phyloP scores from a whole-genome alignment of 805 yeast genomes.

The Wickerhamiella qilinensis region DNA sequence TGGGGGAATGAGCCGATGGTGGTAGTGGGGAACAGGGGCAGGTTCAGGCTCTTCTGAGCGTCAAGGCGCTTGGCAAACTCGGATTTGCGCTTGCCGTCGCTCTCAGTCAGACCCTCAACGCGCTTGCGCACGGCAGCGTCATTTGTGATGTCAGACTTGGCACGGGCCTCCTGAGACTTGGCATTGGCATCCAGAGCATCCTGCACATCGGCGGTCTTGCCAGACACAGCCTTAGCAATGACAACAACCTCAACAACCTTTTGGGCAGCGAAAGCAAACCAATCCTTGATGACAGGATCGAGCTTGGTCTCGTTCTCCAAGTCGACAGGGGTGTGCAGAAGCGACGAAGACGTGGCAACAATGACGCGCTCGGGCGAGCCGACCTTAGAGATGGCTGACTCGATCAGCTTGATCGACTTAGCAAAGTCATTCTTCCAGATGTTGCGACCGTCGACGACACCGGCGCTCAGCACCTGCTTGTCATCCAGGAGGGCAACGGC shows the following conservation, averaged over 20 bases:
- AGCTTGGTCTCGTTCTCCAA: conserved; percentile 82
- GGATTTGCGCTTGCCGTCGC: conserved; percentile 63
- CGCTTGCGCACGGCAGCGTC: conserved; percentile 81
- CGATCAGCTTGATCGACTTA: conserved; percentile 67
- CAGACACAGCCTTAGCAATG: conserved; percentile 75
- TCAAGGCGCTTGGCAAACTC: conserved; percentile 77
- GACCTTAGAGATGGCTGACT: conserved; percentile 67
- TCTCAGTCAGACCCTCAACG: conserved; percentile 51
- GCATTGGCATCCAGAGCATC: conserved; percentile 74
- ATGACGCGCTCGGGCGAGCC: conserved; percentile 60
- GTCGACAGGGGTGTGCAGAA: conserved; percentile 97
- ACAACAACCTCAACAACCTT: conserved; percentile 82
- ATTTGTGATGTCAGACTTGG: conserved; percentile 76
- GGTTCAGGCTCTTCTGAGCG: conserved; percentile 78
- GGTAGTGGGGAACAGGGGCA: conserved; percentile 99
- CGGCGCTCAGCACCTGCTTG: conserved; percentile 77
- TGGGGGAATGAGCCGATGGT: conserved; percentile 99
- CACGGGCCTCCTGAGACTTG: conserved; percentile 69
- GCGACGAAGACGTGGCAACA: conserved; percentile 90
- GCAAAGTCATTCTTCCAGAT: conserved; percentile 96
- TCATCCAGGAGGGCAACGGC: conserved; percentile 50
- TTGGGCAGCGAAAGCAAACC: conserved; percentile 98
- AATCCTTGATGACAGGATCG: conserved; percentile 81
- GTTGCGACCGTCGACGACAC: conserved; percentile 98
- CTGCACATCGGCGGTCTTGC: conserved; percentile 50